Evolutionary conservation across 2,329 filamentous ascomycete species (phyloP).

Genomic region (Epichloe coenophiala): DNA sequence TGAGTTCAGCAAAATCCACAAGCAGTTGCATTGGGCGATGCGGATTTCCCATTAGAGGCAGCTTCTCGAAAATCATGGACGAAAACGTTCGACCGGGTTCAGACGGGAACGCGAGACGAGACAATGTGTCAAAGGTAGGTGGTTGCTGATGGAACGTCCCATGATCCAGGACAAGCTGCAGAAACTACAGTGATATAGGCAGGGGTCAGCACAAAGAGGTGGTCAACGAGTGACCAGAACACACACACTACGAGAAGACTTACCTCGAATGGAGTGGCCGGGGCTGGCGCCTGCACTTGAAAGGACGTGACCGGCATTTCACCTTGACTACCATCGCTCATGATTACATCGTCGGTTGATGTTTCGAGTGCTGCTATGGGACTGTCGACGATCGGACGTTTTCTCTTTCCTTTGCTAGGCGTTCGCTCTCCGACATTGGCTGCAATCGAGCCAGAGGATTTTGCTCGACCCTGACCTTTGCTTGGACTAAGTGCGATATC

Average conservation of each 20-base stretch:
- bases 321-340: constrained; percentile 16
- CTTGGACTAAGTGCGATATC: constrained; percentile 41
- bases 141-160: constrained; percentile 39
- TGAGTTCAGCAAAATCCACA: constrained; percentile 47
- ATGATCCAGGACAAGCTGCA: constrained; percentile 53
- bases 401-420: constrained; percentile 58
- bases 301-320: constrained; percentile 8
- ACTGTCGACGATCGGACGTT: constrained; percentile 51
- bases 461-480: constrained; percentile 30
- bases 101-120: constrained; percentile 52
- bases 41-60: constrained; percentile 43
- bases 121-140: constrained; percentile 54
- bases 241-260: constrained; percentile 6
- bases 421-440: constrained; percentile 36
- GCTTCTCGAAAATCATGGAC: constrained; percentile 51
- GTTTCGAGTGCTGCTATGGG: constrained; percentile 49
- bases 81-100: constrained; percentile 43
- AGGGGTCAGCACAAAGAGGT: not conserved
- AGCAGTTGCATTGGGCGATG: constrained; percentile 41
- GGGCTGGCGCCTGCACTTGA: constrained; percentile 11
- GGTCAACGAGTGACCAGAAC: not conserved
- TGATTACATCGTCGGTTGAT: constrained; percentile 27
- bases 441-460: constrained; percentile 29
- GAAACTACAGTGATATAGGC: constrained; percentile 27
- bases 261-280: constrained; percentile 31